Evolutionary conservation across 2,329 filamentous ascomycete species (phyloP).

Genomic region (Byssoonygena ceratinophila): DNA sequence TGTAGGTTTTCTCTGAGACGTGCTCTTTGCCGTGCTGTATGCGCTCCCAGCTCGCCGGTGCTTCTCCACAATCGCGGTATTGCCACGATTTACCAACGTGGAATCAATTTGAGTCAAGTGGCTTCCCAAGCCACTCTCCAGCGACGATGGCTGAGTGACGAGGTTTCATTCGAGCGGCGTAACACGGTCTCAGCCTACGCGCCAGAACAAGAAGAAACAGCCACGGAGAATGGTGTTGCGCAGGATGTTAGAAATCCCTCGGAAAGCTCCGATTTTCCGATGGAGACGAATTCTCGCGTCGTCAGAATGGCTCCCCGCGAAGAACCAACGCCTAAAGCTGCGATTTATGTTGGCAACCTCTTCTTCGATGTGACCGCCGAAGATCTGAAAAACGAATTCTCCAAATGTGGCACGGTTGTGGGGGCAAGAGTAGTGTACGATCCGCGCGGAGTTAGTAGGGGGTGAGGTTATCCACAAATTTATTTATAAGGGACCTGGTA

Average conservation of each 20-base stretch:
- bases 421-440: conserved; percentile 50
- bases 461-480: conserved; percentile 45
- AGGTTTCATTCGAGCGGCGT: neutral
- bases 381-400: conserved; percentile 51
- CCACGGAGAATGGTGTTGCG: too few species aligned
- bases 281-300: neutral
- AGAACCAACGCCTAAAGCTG: conserved; percentile 29
- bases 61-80: conserved; percentile 16
- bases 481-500: too few species aligned
- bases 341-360: conserved; percentile 58
- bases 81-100: conserved; percentile 29
- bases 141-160: conserved; percentile 41
- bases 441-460: conserved; percentile 55
- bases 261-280: neutral
- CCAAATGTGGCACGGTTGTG: conserved; percentile 47
- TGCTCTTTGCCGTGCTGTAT: conserved; percentile 1
- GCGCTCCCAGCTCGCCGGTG: neutral
- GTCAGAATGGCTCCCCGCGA: conserved; percentile 11
- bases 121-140: conserved; percentile 34
- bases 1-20: conserved; percentile 4
- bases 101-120: conserved; percentile 31
- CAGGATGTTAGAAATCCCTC: neutral
- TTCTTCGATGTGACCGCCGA: conserved; percentile 57
- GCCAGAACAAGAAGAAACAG: neutral
- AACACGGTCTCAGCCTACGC: neutral